Conservation (phyloP, 768 basidiomycete species). For the Tylopilus subfusipes region DNA sequence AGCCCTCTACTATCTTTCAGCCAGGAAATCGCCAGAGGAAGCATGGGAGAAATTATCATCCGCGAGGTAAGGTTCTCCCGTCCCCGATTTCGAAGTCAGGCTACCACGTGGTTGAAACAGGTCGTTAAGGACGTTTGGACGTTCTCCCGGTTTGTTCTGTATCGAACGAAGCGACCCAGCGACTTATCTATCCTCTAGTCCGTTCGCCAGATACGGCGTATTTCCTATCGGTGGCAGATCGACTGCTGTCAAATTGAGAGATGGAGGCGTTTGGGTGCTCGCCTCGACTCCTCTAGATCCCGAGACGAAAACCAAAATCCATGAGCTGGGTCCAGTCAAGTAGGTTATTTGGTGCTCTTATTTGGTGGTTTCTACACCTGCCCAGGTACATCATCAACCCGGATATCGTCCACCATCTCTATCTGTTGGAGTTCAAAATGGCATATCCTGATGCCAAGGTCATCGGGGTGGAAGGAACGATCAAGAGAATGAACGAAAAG, state of each 20-base stretch:
- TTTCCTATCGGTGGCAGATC: conserved; percentile 80
- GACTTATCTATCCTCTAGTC: conserved; percentile 37
- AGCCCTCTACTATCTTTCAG: conserved; percentile 2
- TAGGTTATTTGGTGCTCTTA: conserved; percentile 19
- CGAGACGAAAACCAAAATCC: conserved; percentile 60
- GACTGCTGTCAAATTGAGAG: conserved; percentile 69
- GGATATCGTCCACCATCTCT: conserved; percentile 58
- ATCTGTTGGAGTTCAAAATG: conserved; percentile 60
- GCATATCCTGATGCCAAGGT: conserved; percentile 70
- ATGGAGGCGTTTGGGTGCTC: conserved; percentile 76
- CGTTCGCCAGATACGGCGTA: conserved; percentile 63
- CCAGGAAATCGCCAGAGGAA: conserved; percentile 4
- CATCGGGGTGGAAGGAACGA: conserved; percentile 59
- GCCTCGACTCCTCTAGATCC: conserved; percentile 71
- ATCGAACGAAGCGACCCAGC: neutral
- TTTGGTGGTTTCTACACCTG: neutral
- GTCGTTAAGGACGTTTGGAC: conserved; percentile 56
- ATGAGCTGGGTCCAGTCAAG: conserved; percentile 68
- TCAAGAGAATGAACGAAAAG: conserved; percentile 49
- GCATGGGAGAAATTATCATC: conserved; percentile 39
- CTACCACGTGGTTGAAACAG: conserved; percentile 27
- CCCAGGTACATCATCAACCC: conserved; percentile 56
- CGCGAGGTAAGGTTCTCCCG: conserved; percentile 36
- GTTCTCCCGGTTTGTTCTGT: conserved; percentile 51
- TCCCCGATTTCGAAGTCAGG: neutral